These are phyloP conservation scores for Umbelopsis sp. DNA, from an alignment of 192 early-diverging fungal genomes.

Conservation along the genomic window DNA sequence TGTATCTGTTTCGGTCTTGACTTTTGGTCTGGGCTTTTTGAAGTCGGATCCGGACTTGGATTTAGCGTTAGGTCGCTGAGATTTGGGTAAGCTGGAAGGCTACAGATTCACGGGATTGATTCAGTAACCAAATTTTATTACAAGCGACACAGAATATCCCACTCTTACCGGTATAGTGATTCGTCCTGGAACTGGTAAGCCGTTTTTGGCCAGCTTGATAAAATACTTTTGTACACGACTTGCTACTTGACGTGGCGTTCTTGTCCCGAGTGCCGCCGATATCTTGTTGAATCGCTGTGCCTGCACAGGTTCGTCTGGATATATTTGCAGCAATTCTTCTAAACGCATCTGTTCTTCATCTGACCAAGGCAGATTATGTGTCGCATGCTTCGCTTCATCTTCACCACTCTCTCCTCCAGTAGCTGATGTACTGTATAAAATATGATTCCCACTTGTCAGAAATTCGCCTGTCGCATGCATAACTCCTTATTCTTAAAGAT, in stretches of 20 bases:
- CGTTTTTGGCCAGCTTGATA: conserved; percentile 74
- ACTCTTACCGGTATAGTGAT: conserved; percentile 55
- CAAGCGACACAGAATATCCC: neutral
- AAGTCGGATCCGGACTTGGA: conserved; percentile 3
- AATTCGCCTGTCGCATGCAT: neutral
- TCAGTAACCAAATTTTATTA: conserved; percentile 26
- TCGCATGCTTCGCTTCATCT: conserved; percentile 48
- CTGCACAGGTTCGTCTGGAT: conserved; percentile 71
- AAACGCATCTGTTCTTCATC: conserved; percentile 67
- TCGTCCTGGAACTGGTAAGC: conserved; percentile 68
- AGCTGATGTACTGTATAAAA: neutral
- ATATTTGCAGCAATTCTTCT: conserved; percentile 61
- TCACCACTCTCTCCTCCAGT: neutral
- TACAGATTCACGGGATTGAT: neutral
- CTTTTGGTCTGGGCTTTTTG: conserved; percentile 13
- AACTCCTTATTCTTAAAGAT: neutral
- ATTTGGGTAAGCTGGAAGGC: conserved; percentile 38
- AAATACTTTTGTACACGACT: conserved; percentile 83
- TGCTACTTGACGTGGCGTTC: conserved; percentile 72
- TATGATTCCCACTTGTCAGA: neutral
- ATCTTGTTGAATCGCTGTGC: conserved; percentile 73
- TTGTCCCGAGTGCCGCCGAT: conserved; percentile 65
- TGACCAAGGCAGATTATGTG: conserved; percentile 70
- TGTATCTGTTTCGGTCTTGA: neutral
- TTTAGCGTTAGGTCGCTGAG: conserved; percentile 20